Percentiles rank a stretch among this genome's conserved stretches.
phyloP scores from a whole-genome alignment of 106 monocot genomes.

The Chionographis japonica region DNA sequence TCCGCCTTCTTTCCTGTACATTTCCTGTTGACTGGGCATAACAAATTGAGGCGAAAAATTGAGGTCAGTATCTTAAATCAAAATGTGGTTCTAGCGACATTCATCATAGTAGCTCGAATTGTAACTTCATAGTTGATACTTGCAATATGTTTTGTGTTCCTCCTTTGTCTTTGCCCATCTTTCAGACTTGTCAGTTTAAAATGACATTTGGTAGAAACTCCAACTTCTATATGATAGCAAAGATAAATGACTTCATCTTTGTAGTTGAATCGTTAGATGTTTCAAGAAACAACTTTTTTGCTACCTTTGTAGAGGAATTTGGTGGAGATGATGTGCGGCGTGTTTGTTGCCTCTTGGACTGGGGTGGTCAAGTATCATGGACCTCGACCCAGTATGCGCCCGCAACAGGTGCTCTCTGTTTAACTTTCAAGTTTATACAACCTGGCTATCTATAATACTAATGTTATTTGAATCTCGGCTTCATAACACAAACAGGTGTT shows the following conservation, averaged over 20 bases:
- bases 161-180: too few relatives aligned
- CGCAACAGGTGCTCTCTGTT: slow-evolving; percentile 64
- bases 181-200: too few relatives aligned
- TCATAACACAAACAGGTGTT: slow-evolving; percentile 56
- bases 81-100: too few relatives aligned
- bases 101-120: too few relatives aligned
- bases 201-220: too few relatives aligned
- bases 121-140: too few relatives aligned
- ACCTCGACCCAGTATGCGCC: slow-evolving; percentile 89
- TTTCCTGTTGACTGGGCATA: slow-evolving; percentile 58
- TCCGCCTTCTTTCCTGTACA: slow-evolving; percentile 72
- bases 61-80: slow-evolving; percentile 39
- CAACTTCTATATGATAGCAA: too few relatives aligned
- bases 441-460: neutral
- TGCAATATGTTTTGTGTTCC: too few relatives aligned
- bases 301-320: slow-evolving; percentile 57
- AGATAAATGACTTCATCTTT: too few relatives aligned
- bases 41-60: slow-evolving; percentile 56
- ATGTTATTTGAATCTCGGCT: too few relatives aligned
- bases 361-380: slow-evolving; percentile 97
- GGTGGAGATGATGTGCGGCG: slow-evolving; percentile 93
- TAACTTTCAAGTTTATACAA: too few relatives aligned
- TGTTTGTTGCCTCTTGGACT: slow-evolving; percentile 98
- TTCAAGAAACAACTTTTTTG: neutral
- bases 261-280: too few relatives aligned